phyloP scores from a whole-genome alignment of 305 asterid species.

The Fraxinus paxiana region DNA sequence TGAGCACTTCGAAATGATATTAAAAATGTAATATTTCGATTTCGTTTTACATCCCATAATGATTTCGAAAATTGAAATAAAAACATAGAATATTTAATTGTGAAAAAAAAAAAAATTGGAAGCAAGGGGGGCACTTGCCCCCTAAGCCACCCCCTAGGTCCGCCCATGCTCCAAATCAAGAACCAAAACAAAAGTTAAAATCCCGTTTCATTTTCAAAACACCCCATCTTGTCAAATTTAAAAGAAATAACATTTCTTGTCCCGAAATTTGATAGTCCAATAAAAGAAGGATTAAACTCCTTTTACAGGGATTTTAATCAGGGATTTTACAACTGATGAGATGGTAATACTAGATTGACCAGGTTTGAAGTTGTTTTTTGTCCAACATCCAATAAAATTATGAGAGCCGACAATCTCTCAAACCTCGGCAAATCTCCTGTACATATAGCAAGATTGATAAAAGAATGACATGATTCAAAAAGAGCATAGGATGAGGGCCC shows the following conservation, averaged over 20 bases:
- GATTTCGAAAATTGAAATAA: no score
- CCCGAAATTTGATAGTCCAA: background rate
- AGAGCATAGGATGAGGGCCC: slow-evolving; percentile 1
- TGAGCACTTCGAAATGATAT: no score
- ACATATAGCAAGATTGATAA: background rate
- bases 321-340: background rate
- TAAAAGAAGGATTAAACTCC: background rate
- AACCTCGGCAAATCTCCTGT: background rate
- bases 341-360: background rate
- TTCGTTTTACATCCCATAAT: no score
- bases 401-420: background rate
- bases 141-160: no score
- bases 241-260: background rate
- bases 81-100: no score
- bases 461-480: slow-evolving; percentile 8
- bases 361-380: background rate
- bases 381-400: background rate
- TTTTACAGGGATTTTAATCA: background rate
- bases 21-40: no score
- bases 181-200: background rate
- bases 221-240: background rate
- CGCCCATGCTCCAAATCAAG: slow-evolving; percentile 11
- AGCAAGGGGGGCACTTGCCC: no score
- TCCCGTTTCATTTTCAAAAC: background rate
- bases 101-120: no score